Percentiles rank a stretch among this genome's conserved stretches.
Evolutionary conservation across 768 basidiomycete genomes (phyloP).

Genomic region (Boletus eberwhitei): DNA sequence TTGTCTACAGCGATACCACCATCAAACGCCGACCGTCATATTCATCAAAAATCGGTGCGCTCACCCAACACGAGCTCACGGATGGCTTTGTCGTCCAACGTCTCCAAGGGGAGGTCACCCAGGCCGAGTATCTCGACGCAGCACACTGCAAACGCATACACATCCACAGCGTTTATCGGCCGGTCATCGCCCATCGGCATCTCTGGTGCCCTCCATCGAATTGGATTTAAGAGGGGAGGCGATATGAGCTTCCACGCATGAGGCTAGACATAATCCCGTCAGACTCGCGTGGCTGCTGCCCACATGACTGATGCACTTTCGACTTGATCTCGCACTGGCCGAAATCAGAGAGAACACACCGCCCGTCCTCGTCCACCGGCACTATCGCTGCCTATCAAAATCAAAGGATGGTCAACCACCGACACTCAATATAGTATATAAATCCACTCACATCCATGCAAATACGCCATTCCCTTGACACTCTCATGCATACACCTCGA

Average conservation of each 20-base stretch:
- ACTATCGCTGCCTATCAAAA: constrained; percentile 73
- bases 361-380: constrained; percentile 62
- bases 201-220: constrained; percentile 74
- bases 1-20: constrained; percentile 36
- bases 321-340: constrained; percentile 78
- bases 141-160: constrained; percentile 66
- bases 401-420: neutral
- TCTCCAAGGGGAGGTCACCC: constrained; percentile 59
- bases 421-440: neutral
- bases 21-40: constrained; percentile 18
- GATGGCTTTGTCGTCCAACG: constrained; percentile 49
- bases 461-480: constrained; percentile 77
- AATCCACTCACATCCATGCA: constrained; percentile 58
- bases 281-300: constrained; percentile 42
- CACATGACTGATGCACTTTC: constrained; percentile 62
- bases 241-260: neutral
- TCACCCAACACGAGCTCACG: constrained; percentile 49
- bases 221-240: constrained; percentile 47
- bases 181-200: constrained; percentile 46
- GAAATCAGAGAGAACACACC: constrained; percentile 78
- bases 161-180: constrained; percentile 55
- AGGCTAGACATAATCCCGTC: neutral
- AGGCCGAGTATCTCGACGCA: constrained; percentile 63
- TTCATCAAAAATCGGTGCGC: constrained; percentile 13
- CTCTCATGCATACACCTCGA: constrained; percentile 69